Evolutionary conservation across 345 rosid genomes (phyloP).

Genomic region (Pistacia atlantica): DNA sequence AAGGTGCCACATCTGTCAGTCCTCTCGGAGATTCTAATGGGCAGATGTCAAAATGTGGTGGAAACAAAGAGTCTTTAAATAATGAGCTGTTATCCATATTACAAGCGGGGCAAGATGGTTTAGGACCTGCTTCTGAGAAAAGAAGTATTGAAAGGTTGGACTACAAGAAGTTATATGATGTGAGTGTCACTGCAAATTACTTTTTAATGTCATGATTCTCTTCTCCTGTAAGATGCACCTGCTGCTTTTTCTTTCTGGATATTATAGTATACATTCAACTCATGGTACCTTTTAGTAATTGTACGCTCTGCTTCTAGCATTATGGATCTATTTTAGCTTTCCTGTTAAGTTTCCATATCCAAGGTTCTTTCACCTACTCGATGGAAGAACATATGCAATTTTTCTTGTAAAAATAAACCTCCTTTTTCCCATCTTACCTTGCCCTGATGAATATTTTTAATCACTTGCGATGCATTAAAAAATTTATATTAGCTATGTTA

Average conservation of each 20-base stretch:
- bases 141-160: conserved; percentile 74
- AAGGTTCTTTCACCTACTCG: background rate
- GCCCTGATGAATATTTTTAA: background rate
- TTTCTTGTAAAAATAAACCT: background rate
- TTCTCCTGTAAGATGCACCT: background rate
- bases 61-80: conserved; percentile 27
- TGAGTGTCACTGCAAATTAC: conserved; percentile 45
- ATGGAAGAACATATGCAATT: background rate
- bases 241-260: background rate
- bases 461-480: background rate
- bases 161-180: conserved; percentile 88
- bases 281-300: background rate
- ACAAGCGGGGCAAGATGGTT: conserved; percentile 44
- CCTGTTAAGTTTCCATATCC: background rate
- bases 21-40: conserved; percentile 21
- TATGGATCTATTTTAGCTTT: conserved; percentile 9
- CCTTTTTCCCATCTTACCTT: background rate
- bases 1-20: conserved; percentile 18
- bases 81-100: conserved; percentile 30
- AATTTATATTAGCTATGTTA: background rate
- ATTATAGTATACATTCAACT: background rate
- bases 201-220: background rate
- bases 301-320: background rate
- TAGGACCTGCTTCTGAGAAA: conserved; percentile 43
- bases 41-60: conserved; percentile 30